Evolutionary conservation across 2,329 filamentous ascomycete species (phyloP), one percentile per base, ranked within the genome.

Genomic region (Emmonsiellopsis sp.): DNA sequence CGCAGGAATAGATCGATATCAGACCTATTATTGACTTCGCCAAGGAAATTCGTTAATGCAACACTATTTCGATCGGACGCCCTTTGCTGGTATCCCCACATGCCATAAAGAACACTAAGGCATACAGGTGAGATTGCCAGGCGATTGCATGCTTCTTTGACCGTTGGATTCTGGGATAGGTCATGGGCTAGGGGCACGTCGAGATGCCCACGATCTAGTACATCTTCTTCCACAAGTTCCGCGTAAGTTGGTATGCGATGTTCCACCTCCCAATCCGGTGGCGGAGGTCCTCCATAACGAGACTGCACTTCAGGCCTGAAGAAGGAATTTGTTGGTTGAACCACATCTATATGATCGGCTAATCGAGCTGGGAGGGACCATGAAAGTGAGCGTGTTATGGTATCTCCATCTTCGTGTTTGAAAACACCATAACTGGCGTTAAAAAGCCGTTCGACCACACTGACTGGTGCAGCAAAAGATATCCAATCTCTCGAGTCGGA

Each of bases 111-210:
- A 13, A 47, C 44, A 7, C 32, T 34, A 2, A 47, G 44, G 8
- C 32, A 47, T 5, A 47, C 44, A 10, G 21, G 14, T 33, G 44
- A 47, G 34, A 48, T 48, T n/a, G 46, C 46, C 17, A 48, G 14
- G 7, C 33, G 46, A 27, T 37, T 37, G 46, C 44, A 47, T 36
- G 44, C n/a, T 47, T 47, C 46, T 36, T 48, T 37, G 46, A 48
- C 46, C 10, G 44, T 33, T 5, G 44, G 32, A 5, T 8, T 31
- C 44, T 36, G 44, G 44, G 44, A 17, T 33, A 47, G 32, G n/a
- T 47, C 44, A 47, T 36, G 31, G 13, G 44, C 32, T 21, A 47
- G 44, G 36, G 44, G 44, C n/a, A 47, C 36, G 10, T 36, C 44
- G 44, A 47, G 44, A 17, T 47, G 44, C 14, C 44, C 44, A 9